These are phyloP conservation scores for Nitzschia inconspicua DNA, from an alignment of 108 stramenopile species.

Conservation along the genomic window DNA sequence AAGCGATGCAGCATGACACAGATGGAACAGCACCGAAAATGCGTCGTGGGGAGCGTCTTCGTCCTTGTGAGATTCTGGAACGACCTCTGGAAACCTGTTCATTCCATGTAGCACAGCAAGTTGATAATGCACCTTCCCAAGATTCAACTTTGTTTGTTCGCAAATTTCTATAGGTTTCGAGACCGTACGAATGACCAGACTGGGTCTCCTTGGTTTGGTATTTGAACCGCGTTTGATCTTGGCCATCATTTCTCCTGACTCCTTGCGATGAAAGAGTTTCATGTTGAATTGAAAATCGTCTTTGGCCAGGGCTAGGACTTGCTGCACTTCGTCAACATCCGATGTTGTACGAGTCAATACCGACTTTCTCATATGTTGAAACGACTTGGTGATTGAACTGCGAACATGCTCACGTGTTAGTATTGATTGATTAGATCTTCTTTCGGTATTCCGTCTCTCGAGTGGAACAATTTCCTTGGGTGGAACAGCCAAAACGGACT, in stretches of 20 bases:
- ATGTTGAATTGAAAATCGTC: conserved; percentile 52
- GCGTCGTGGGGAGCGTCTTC: conserved; percentile 47
- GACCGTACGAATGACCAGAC: conserved; percentile 22
- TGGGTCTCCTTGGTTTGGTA: conserved; percentile 14
- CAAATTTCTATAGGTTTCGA: conserved; percentile 45
- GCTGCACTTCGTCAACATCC: conserved; percentile 60
- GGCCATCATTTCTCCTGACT: conserved; percentile 48
- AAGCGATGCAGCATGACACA: conserved; percentile 59
- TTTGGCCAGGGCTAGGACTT: conserved; percentile 41
- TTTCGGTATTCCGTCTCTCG: conserved; percentile 26
- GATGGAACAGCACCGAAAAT: conserved; percentile 70
- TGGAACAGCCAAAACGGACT: conserved; percentile 36
- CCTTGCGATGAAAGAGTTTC: conserved; percentile 42
- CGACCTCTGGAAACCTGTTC: conserved; percentile 63
- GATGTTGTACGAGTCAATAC: conserved; percentile 34
- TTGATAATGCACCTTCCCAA: conserved; percentile 76
- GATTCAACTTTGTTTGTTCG: conserved; percentile 49
- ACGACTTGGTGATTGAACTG: conserved; percentile 3
- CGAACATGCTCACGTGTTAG: conserved; percentile 5
- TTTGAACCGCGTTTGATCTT: neutral
- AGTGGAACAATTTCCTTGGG: conserved; percentile 15
- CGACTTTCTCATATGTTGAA: conserved; percentile 6
- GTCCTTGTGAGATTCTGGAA: conserved; percentile 21
- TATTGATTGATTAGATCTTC: conserved; percentile 26
- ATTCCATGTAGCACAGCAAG: conserved; percentile 65